Evolutionary conservation across 2,329 filamentous ascomycete species (phyloP).

Genomic region (Aspergillus melleus): DNA sequence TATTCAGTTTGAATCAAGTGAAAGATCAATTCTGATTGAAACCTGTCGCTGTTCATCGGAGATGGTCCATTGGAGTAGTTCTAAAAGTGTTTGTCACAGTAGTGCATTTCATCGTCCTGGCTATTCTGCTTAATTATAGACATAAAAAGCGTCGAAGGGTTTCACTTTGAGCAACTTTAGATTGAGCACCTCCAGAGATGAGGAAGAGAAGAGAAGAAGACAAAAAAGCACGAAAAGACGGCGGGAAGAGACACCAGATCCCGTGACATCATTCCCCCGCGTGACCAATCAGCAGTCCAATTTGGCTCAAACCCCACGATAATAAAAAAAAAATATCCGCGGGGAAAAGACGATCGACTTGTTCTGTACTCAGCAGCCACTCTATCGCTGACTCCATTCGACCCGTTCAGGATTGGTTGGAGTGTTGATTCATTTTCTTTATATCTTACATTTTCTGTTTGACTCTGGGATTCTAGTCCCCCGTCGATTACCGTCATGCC

Average conservation of each 20-base stretch:
- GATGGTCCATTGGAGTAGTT: too few species aligned
- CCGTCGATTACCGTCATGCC: slow-evolving; percentile 26
- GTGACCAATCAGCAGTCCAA: slow-evolving; percentile 15
- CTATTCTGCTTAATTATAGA: too few species aligned
- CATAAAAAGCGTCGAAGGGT: too few species aligned
- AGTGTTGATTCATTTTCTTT: neutral
- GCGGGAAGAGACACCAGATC: neutral
- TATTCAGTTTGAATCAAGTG: too few species aligned
- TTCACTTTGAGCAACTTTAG: neutral
- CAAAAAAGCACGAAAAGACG: too few species aligned
- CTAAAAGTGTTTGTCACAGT: too few species aligned
- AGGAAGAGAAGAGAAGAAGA: neutral
- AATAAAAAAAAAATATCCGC: slow-evolving; percentile 24
- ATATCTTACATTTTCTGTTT: neutral
- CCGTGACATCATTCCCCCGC: slow-evolving; percentile 13
- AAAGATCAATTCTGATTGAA: too few species aligned
- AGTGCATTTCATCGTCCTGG: too few species aligned
- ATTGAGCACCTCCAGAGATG: neutral
- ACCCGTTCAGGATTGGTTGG: neutral
- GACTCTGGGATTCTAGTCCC: neutral
- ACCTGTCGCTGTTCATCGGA: too few species aligned
- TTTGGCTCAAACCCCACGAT: slow-evolving; percentile 8
- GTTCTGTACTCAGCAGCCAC: neutral
- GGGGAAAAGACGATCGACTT: slow-evolving; percentile 21
- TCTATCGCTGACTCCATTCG: slow-evolving; percentile 4